Base-by-base conservation (phyloP, 2,329 filamentous ascomycete species). In the Fusarium heterosporum region DNA sequence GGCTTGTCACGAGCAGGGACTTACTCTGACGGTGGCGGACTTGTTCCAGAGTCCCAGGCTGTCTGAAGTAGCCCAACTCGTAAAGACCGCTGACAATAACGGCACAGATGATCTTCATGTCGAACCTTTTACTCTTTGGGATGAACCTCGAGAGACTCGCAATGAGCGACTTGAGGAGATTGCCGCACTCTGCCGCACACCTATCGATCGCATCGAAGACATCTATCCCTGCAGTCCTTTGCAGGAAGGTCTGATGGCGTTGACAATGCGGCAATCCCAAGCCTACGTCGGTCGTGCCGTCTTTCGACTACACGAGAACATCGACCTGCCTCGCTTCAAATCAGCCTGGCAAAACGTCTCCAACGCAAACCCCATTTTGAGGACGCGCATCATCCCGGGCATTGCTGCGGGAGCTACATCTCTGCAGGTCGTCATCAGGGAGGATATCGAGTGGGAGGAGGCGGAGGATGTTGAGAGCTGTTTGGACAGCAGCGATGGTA, bases 191-290 rank as follows among this genome's bases (percentile, higher is more conserved):
- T 50, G 47, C 47, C 47, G 47, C 47, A 50, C 47, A 50, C 34
- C 46, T 49, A 49, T 49, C 46, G 46, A 49, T 49, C 46, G 46
- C 32, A 51, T 51, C 28, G 50, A 53, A 42, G 50, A 53, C 41
- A 42, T 53, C n/a, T 53, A 53, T 34, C 50, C 50, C 50, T 53
- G 50, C 50, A 53, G 38, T 42, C 41, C 50, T 45, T 36, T 53
- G 38, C 50, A 53, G 40, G 50, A 42, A 42, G 38, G 50, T 42
- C 50, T 53, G 28, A 43, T 53, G 50, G 50, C 36, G 16, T 36
- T 42, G 30, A 42, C 51, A 25, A 45, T 46, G 40, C 40, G 41
- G 25, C 40, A 54, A 39, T 46, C 51, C 22, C 32, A 39, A 43
- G 40, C 51, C 30, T 43, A 54, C 51, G 41, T 54, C 41, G 39